phyloP scores from a whole-genome alignment of 1,284 basidiomycete genomes.

The Sutorius eximius region DNA sequence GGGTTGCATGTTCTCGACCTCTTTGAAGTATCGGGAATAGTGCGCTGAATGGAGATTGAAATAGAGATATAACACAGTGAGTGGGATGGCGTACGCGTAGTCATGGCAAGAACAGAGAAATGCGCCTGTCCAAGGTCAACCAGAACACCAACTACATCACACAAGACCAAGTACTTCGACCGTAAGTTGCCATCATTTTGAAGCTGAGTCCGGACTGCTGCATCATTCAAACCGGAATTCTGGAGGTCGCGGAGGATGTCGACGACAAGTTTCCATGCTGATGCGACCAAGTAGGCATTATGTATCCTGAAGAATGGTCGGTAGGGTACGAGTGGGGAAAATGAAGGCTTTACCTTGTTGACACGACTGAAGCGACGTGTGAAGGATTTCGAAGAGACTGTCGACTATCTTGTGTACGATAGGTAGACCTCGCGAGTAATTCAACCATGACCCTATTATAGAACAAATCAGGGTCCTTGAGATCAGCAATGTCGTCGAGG shows the following conservation, averaged over 20 bases:
- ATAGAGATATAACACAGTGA: slow-evolving; percentile 3
- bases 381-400: slow-evolving; percentile 44
- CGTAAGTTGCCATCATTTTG: slow-evolving; percentile 50
- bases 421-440: slow-evolving; percentile 47
- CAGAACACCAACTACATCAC: slow-evolving; percentile 58
- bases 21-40: slow-evolving; percentile 67
- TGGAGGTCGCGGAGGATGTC: slow-evolving; percentile 54
- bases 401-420: slow-evolving; percentile 29
- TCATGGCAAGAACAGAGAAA: slow-evolving; percentile 64
- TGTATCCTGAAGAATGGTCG: slow-evolving; percentile 54
- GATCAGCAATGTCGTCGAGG: slow-evolving; percentile 63
- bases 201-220: slow-evolving; percentile 51
- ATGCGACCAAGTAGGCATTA: slow-evolving; percentile 73
- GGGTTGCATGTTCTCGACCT: slow-evolving; percentile 37
- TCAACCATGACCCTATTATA: slow-evolving; percentile 53
- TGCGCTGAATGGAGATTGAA: slow-evolving; percentile 48
- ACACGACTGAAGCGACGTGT: slow-evolving; percentile 55
- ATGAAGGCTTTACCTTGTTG: slow-evolving; percentile 49
- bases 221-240: slow-evolving; percentile 52
- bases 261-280: slow-evolving; percentile 69
- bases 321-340: not conserved
- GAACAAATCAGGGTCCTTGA: slow-evolving; percentile 65
- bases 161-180: slow-evolving; percentile 60
- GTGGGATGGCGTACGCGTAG: slow-evolving; percentile 50
- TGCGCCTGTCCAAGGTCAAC: slow-evolving; percentile 59